Evolutionary conservation across 345 rosid genomes (phyloP), one percentile per base, ranked within the genome.

Genomic region (Cochlearia excelsa): DNA sequence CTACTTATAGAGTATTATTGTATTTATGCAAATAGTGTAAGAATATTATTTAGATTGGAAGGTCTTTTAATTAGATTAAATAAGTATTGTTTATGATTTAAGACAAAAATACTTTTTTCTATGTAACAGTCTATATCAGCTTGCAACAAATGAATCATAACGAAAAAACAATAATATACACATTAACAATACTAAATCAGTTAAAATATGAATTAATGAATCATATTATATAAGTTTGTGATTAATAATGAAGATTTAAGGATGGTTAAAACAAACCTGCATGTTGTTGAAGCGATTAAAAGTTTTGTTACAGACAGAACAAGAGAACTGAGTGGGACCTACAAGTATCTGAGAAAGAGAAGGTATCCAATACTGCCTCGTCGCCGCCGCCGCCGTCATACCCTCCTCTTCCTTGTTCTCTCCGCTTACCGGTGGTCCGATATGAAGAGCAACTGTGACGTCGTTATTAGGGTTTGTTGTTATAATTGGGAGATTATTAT

Each of bases 271-370:
- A 16, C 7, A 31, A 39, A 84, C 97, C 95, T 90, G 97, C 97
- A 90, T 87, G 70, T 90, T 90, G 69, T 90, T 90, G 84, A 79
- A 87, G 72, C 97, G 71, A 66, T 85, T 90, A 81, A 90, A 90
- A 29, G 90, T 81, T 66, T 83, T 90, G 74, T 73, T 72, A 81
- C 97, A 90, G 75, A 90, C 90, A 60, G 87, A 38, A 72, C 97
- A 90, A 75, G 97, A 78, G 81, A 87, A 90, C 80, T 87, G 97
- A 34, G 95, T 78, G 2, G 97, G 95, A n/a, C 97, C 97, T 27
- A 82, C 93, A 38, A 90, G 90, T 69, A 87, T 85, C 81, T 90
- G 88, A 3, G 88, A 82, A 4, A 90, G 85, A 1, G 97, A 77
- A 58, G 95, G 97, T 59, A 87, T 85, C 97, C 97, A 87, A 77